Percentiles rank a stretch among this genome's conserved stretches.
Evolutionary conservation across 2,329 filamentous ascomycete species (phyloP).

Genomic region (Dothiorella sarmentorum): DNA sequence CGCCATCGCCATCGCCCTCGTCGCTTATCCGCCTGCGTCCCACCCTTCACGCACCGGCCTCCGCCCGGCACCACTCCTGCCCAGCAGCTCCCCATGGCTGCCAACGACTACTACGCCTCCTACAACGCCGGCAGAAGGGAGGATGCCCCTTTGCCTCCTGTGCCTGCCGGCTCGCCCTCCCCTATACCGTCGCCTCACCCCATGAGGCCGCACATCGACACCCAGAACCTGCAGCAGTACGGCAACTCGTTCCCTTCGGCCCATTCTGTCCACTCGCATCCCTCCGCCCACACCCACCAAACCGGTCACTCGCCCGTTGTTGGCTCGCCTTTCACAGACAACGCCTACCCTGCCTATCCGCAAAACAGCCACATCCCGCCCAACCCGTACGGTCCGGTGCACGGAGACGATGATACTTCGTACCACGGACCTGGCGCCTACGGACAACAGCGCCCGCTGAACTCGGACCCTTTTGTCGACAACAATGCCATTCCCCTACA

Average conservation of each 20-base stretch:
- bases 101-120: slow-evolving; percentile 61
- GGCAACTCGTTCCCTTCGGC: slow-evolving; percentile 19
- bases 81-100: slow-evolving; percentile 37
- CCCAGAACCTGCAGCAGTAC: slow-evolving; percentile 23
- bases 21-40: neutral
- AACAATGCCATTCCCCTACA: slow-evolving; percentile 48
- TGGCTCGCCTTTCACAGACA: slow-evolving; percentile 62
- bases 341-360: slow-evolving; percentile 58
- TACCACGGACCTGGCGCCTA: slow-evolving; percentile 51
- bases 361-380: slow-evolving; percentile 38
- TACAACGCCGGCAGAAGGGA: slow-evolving; percentile 43
- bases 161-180: slow-evolving; percentile 29
- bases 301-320: slow-evolving; percentile 22
- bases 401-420: slow-evolving; percentile 56
- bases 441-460: slow-evolving; percentile 32
- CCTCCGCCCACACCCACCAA: neutral
- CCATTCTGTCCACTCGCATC: slow-evolving; percentile 13
- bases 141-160: slow-evolving; percentile 38
- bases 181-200: slow-evolving; percentile 34
- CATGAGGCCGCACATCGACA: slow-evolving; percentile 32
- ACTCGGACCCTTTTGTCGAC: slow-evolving; percentile 51
- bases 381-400: slow-evolving; percentile 53
- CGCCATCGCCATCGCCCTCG: neutral
- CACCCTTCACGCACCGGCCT: neutral
- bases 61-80: neutral